phyloP scores from a whole-genome alignment of 805 yeast species.

The Candida incommunis region DNA sequence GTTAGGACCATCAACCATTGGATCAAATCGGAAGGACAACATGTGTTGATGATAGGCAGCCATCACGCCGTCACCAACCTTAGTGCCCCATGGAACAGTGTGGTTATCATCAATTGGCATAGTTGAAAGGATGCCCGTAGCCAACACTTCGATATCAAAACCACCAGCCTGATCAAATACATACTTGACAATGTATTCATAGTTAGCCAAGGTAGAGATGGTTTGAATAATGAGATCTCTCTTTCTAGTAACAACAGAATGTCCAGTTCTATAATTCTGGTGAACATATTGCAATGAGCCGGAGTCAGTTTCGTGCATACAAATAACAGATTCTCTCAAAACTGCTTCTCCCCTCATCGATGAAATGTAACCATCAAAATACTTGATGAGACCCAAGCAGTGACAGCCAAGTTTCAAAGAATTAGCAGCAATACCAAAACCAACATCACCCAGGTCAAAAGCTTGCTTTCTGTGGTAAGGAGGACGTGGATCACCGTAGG shows the following conservation, averaged over 20 bases:
- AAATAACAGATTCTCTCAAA: conserved; percentile 52
- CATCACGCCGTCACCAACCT: conserved; percentile 65
- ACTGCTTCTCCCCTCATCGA: conserved; percentile 48
- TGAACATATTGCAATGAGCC: conserved; percentile 62
- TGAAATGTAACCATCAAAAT: conserved; percentile 48
- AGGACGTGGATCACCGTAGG: conserved; percentile 73
- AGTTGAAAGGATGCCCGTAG: conserved; percentile 77
- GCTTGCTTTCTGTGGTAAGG: conserved; percentile 82
- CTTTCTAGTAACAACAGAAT: conserved; percentile 55
- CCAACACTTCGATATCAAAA: conserved; percentile 65
- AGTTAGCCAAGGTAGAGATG: conserved; percentile 75
- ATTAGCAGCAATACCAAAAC: conserved; percentile 67
- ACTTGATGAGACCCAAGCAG: conserved; percentile 70
- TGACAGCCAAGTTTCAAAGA: conserved; percentile 63
- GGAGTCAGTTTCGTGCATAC: conserved; percentile 76
- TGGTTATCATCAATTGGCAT: conserved; percentile 64
- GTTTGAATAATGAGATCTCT: conserved; percentile 72
- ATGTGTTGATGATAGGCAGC: conserved; percentile 81
- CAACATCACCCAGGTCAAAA: conserved; percentile 75
- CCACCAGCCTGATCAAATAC: conserved; percentile 69
- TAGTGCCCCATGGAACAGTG: conserved; percentile 54
- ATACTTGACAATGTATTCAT: conserved; percentile 62
- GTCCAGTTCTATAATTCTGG: conserved; percentile 59
- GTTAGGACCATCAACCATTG: conserved; percentile 69
- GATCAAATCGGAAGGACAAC: conserved; percentile 65